phyloP scores from a whole-genome alignment of 495 filamentous ascomycete species.

The Niebla homalea region DNA sequence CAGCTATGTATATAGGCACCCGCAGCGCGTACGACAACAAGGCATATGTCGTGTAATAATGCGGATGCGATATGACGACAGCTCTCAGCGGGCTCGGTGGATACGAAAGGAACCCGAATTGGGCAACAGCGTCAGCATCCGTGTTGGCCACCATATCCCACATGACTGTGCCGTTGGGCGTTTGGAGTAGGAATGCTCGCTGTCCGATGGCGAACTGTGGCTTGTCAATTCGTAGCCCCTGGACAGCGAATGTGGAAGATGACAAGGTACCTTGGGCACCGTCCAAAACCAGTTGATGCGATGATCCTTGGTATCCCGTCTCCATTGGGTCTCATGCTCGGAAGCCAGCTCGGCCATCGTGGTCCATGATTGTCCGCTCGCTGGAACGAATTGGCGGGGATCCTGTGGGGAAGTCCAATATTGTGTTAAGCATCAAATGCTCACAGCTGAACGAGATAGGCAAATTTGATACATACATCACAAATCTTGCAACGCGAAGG shows the following conservation, averaged over 20 bases:
- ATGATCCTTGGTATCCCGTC: constrained; percentile 11
- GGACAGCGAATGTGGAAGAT: too few relatives aligned
- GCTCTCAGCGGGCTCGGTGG: constrained; percentile 54
- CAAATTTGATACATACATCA: constrained; percentile 37
- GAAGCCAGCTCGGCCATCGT: constrained; percentile 29
- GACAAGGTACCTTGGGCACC: constrained; percentile 33
- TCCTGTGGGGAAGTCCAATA: constrained; percentile 25
- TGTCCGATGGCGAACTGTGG: constrained; percentile 52
- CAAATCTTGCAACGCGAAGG: constrained; percentile 56
- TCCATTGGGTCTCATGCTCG: constrained; percentile 1
- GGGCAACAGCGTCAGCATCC: constrained; percentile 47
- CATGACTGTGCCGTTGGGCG: constrained; percentile 48
- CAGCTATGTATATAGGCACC: constrained; percentile 45
- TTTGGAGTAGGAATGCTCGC: constrained; percentile 50
- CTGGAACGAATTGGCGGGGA: constrained; percentile 55
- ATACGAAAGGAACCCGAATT: too few relatives aligned
- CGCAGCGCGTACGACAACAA: constrained; percentile 51
- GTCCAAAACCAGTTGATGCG: constrained; percentile 34
- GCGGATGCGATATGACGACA: constrained; percentile 69
- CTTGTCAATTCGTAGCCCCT: background rate
- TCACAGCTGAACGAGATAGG: background rate
- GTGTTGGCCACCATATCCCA: constrained; percentile 62
- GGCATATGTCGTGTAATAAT: constrained; percentile 60
- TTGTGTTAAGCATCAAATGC: background rate
- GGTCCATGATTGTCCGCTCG: constrained; percentile 46